phyloP scores from a whole-genome alignment of 163 green algal species.

The Scenedesmus sp. region DNA sequence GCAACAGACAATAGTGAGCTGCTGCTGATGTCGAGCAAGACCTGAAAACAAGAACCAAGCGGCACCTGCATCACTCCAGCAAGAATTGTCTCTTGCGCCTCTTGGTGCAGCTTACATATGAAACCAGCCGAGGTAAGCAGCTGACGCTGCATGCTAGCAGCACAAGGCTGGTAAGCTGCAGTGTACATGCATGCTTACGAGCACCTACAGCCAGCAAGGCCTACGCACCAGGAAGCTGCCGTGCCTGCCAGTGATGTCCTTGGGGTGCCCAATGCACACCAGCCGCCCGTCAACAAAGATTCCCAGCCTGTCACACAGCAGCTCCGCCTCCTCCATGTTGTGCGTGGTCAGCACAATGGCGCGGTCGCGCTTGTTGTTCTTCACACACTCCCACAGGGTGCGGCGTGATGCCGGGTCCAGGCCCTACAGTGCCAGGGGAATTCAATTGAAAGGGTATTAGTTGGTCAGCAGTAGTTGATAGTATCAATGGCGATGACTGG shows the following conservation, averaged over 20 bases:
- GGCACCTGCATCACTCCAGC: background rate
- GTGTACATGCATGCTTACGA: background rate
- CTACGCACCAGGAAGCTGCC: slow-evolving; percentile 75
- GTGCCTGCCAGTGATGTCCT: slow-evolving; percentile 81
- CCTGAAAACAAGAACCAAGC: no score
- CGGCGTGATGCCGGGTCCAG: slow-evolving; percentile 84
- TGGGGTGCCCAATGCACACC: slow-evolving; percentile 90
- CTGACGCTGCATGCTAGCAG: no score
- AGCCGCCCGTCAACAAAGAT: slow-evolving; percentile 97
- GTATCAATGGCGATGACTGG: background rate
- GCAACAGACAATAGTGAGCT: background rate
- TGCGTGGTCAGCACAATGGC: slow-evolving; percentile 92
- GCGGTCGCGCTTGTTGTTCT: slow-evolving; percentile 78
- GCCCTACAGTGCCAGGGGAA: slow-evolving; percentile 46
- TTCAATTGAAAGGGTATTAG: no score
- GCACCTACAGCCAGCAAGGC: background rate
- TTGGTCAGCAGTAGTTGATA: no score
- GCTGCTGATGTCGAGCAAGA: no score
- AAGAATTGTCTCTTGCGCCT: background rate
- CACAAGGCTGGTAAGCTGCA: background rate
- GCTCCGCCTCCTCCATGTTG: slow-evolving; percentile 80
- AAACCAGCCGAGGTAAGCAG: no score
- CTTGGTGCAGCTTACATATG: no score
- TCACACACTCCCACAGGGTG: slow-evolving; percentile 92
- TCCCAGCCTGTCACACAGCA: slow-evolving; percentile 79